Percentiles rank a stretch among this genome's conserved stretches.
Conservation (phyloP, 371 early-diverging fungal genomes). For the Mucor indicus region DNA sequence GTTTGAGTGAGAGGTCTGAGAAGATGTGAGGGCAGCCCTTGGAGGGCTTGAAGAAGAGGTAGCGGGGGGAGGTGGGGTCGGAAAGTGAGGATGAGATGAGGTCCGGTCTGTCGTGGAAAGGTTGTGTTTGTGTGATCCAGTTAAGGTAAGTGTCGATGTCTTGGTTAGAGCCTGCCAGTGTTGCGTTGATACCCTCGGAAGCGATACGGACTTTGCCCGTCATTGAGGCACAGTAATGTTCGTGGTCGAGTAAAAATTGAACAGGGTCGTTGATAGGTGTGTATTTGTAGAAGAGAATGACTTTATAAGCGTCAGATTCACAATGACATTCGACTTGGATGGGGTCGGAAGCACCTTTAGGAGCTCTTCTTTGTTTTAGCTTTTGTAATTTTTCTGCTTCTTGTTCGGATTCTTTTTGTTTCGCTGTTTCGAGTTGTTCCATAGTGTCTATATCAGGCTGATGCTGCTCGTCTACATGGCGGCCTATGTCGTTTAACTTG, state of each 20-base stretch:
- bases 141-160: slow-evolving; percentile 52
- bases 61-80: slow-evolving; percentile 2
- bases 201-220: slow-evolving; percentile 67
- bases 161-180: slow-evolving; percentile 51
- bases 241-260: slow-evolving; percentile 42
- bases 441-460: slow-evolving; percentile 5
- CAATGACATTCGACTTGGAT: slow-evolving; percentile 34
- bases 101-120: slow-evolving; percentile 3
- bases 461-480: slow-evolving; percentile 17
- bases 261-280: slow-evolving; percentile 34
- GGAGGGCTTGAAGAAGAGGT: slow-evolving; percentile 69
- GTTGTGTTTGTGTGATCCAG: slow-evolving; percentile 13
- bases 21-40: slow-evolving; percentile 68
- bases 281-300: slow-evolving; percentile 67
- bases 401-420: neutral
- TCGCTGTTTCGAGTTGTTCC: slow-evolving; percentile 1
- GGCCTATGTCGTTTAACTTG: slow-evolving; percentile 7
- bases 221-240: slow-evolving; percentile 24
- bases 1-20: slow-evolving; percentile 56
- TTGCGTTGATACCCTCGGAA: slow-evolving; percentile 66
- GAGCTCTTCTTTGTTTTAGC: slow-evolving; percentile 19
- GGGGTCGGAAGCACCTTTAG: slow-evolving; percentile 42
- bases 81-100: neutral
- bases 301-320: slow-evolving; percentile 23
- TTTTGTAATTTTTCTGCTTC: slow-evolving; percentile 4